phyloP scores from a whole-genome alignment of 2,329 filamentous ascomycete species.

The Penicillium sp. region DNA sequence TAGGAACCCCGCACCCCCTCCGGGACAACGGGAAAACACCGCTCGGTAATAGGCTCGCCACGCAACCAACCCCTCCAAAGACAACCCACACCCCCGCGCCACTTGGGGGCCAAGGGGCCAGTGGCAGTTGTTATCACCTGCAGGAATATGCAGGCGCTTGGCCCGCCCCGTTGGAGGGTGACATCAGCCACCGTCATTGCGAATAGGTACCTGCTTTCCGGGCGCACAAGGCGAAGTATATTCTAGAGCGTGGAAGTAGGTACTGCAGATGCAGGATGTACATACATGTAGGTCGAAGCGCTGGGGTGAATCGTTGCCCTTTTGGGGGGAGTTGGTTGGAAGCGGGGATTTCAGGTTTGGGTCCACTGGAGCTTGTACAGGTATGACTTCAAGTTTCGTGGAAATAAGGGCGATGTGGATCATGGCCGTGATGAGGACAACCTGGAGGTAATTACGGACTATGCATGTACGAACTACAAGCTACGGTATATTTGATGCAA shows the following conservation, averaged over 20 bases:
- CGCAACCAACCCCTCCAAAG: not conserved
- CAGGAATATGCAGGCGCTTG: constrained; percentile 8
- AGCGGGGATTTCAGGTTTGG: not conserved
- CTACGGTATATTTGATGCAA: not conserved
- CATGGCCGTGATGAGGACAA: not conserved
- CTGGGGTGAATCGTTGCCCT: not conserved
- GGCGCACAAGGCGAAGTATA: constrained; percentile 1
- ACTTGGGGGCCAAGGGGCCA: constrained; percentile 4
- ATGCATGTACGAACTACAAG: not conserved
- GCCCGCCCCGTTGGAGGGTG: constrained; percentile 1
- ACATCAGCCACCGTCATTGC: constrained; percentile 11
- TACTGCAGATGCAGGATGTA: not conserved
- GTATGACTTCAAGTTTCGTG: not conserved
- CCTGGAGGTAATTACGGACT: not conserved
- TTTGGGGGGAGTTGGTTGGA: not conserved
- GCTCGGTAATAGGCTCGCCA: constrained; percentile 2
- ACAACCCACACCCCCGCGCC: not conserved
- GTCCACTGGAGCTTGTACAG: not conserved
- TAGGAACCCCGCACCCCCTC: not conserved
- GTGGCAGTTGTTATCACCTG: constrained; percentile 12
- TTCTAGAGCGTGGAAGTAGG: constrained; percentile 5
- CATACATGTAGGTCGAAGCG: not conserved
- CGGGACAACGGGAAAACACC: not conserved
- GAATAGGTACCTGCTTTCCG: constrained; percentile 15
- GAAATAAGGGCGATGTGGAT: constrained; percentile 10